Percentiles rank a stretch among this genome's conserved stretches.
These are phyloP conservation scores for Orbilia javanica DNA, from an alignment of 2,329 filamentous ascomycete genomes.

Conservation along the genomic window DNA sequence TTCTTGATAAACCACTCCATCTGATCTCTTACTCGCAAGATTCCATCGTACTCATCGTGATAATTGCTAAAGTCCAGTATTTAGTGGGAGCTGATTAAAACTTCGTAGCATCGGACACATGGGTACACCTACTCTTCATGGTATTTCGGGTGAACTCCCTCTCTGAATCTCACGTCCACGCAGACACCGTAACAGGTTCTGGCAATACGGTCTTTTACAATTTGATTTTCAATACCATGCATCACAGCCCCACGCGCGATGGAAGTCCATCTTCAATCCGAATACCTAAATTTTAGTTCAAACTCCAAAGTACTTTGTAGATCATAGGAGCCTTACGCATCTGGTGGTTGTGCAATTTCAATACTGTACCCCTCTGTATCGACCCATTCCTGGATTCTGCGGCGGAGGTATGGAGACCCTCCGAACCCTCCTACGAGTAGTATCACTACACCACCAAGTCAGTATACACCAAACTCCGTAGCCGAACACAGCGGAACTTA, in stretches of 20 bases:
- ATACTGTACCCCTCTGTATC: not conserved
- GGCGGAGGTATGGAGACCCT: slow-evolving; percentile 21
- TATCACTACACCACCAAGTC: slow-evolving; percentile 7
- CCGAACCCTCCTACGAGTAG: slow-evolving; percentile 30
- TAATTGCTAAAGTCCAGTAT: not conserved
- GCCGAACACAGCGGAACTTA: not conserved
- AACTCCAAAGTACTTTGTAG: not conserved
- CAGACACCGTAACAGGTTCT: slow-evolving; percentile 22
- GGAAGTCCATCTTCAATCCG: slow-evolving; percentile 20
- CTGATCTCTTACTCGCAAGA: slow-evolving; percentile 16
- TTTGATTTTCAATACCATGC: slow-evolving; percentile 25
- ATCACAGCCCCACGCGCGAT: slow-evolving; percentile 31
- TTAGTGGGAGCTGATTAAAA: not conserved
- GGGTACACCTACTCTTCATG: not conserved
- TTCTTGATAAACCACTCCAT: slow-evolving; percentile 35
- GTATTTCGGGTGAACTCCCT: slow-evolving; percentile 1
- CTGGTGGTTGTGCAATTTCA: slow-evolving; percentile 23
- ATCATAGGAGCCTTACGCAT: slow-evolving; percentile 16
- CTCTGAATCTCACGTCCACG: not conserved
- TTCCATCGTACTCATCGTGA: slow-evolving; percentile 20
- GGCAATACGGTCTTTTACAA: slow-evolving; percentile 16
- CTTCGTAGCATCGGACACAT: not conserved
- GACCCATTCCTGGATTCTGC: slow-evolving; percentile 15
- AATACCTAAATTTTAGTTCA: not conserved
- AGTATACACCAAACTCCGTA: not conserved